A percentile compares a stretch with the other conserved stretches of the same genome.
Conservation (phyloP, 225 moss, liverwort and hornwort species). For the Climacium dendroides region DNA sequence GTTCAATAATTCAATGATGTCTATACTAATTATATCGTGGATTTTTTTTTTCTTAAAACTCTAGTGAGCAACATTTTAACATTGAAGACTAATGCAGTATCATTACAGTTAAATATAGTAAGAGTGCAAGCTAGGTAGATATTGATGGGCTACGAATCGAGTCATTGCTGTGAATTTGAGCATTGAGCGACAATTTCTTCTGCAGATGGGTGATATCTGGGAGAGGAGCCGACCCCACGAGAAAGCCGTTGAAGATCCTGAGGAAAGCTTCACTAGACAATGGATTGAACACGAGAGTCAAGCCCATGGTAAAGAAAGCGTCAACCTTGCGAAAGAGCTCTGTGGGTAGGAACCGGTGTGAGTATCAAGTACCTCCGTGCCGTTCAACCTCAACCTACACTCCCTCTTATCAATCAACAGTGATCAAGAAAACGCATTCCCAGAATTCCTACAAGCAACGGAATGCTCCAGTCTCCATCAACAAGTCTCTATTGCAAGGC, state of each 20-base stretch:
- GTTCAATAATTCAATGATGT: not conserved
- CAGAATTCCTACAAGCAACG: not conserved
- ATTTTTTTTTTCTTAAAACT: not conserved
- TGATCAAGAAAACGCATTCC: not conserved
- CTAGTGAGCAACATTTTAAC: not conserved
- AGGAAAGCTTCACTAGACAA: slow-evolving; percentile 34
- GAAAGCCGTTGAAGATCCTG: not conserved
- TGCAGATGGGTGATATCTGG: slow-evolving; percentile 68
- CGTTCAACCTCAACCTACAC: not conserved
- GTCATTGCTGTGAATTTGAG: not conserved
- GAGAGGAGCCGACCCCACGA: slow-evolving; percentile 53
- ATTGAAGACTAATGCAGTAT: not conserved
- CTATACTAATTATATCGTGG: not conserved
- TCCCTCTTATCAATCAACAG: not conserved
- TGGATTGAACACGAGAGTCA: not conserved
- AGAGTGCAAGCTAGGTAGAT: not conserved
- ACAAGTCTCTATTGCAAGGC: not conserved
- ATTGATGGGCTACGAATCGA: not conserved
- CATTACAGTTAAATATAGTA: not conserved
- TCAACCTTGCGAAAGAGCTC: not conserved
- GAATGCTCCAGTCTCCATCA: not conserved
- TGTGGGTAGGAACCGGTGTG: not conserved
- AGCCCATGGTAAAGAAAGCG: not conserved
- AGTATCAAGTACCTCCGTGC: not conserved
- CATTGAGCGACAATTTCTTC: not conserved